Base-by-base conservation (phyloP, 371 early-diverging fungal species). In the Haplosporangium sp. region DNA sequence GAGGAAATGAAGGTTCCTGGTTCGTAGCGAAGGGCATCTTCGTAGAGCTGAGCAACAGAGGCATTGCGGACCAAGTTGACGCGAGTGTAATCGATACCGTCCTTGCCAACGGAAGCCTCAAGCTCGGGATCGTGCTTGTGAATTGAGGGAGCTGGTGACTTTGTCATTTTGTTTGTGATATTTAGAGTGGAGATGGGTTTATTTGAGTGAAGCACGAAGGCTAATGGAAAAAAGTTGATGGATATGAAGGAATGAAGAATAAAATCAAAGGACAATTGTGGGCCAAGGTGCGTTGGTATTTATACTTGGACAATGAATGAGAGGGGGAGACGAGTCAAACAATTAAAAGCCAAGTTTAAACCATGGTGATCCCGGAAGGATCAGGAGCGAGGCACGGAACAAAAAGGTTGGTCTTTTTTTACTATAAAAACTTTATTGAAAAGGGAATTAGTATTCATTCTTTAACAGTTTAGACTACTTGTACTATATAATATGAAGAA, bases 21-120 rank as follows among this genome's bases (percentile, higher is more conserved):
- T 83, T 98, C 99, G 84, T 92, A 88, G 53, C 87, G 88, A 68
- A 98, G 89, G 6, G 98, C 99, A 65, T 98, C 94, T 85, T 98
- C 98, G 83, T 98, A 98, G 40, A 97, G 91, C 50, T 92, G 91
- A 58, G 97, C 89, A 17, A 94, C 91, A 0, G 94, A 89, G 11
- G 93, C 87, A 56, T 94, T 94, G 63, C 88, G 90, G 74, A 87
- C 85, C 78, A 89, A 90, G 42, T 87, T 82, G 17, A 89, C 91
- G 79, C 86, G 86, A 52, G 76, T 74, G 63, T 84, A 84, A 40
- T 84, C 84, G 34, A 84, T 84, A 4, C 77, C 82, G 94, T 76
- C 84, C 62, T 83, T 83, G 65, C 77, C 77, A 39, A 77, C 73
- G 34, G 77, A 77, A 40, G 77, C 77, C 38, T 77, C 77, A 55